Conservation (phyloP, 192 early-diverging fungal genomes). For the Coemansia sp. region DNA sequence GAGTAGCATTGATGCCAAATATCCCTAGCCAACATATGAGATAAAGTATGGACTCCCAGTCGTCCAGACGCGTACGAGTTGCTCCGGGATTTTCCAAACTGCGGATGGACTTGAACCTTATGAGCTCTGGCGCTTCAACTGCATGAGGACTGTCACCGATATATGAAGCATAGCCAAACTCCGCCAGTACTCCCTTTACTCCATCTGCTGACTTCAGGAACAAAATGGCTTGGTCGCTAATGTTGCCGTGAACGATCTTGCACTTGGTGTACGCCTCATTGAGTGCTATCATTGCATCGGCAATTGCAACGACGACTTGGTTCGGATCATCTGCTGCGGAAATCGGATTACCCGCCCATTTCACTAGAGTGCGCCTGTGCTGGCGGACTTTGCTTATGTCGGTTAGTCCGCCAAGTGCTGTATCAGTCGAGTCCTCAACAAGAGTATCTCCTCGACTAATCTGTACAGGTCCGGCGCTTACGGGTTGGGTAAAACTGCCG, state of each 20-base stretch:
- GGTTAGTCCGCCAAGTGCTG: background rate
- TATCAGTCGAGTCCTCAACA: background rate
- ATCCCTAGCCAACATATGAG: too few species aligned
- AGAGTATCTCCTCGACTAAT: background rate
- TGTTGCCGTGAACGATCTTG: background rate
- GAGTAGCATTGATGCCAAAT: too few species aligned
- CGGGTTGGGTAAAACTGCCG: too few species aligned
- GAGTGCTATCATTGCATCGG: conserved; percentile 12
- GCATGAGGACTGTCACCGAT: background rate
- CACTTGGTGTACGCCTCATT: background rate
- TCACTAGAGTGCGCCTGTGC: conserved; percentile 9
- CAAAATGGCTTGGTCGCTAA: background rate
- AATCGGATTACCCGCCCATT: conserved; percentile 5
- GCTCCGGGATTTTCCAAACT: background rate
- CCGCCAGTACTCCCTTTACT: background rate
- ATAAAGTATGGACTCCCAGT: too few species aligned
- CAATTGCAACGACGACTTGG: conserved; percentile 23
- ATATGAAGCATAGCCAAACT: background rate
- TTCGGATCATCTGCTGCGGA: background rate
- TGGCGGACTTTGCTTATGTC: background rate
- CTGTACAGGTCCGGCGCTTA: background rate
- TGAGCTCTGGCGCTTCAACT: too few species aligned
- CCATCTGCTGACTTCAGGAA: background rate
- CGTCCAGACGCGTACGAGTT: too few species aligned
- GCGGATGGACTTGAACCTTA: background rate